These are phyloP conservation scores for Sporothrix mexicana DNA, from an alignment of 2,329 filamentous ascomycete species.

Conservation along the genomic window DNA sequence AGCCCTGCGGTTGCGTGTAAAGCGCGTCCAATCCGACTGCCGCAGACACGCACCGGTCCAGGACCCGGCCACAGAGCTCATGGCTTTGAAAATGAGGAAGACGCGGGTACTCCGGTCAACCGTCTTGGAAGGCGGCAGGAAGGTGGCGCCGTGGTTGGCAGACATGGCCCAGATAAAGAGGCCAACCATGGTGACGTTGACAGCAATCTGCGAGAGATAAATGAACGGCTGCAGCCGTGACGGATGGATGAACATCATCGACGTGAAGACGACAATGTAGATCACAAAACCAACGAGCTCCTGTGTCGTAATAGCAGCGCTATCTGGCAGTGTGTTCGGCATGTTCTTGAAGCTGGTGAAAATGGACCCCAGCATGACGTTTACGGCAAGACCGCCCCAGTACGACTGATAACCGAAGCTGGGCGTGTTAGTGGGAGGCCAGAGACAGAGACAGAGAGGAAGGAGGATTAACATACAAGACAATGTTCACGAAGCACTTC, in stretches of 20 bases:
- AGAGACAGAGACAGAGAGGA: no score
- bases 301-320: slow-evolving; percentile 45
- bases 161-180: slow-evolving; percentile 35
- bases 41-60: slow-evolving; percentile 32
- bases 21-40: slow-evolving; percentile 33
- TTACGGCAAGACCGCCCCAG: slow-evolving; percentile 33
- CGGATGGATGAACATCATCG: slow-evolving; percentile 31
- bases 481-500: slow-evolving; percentile 41
- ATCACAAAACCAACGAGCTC: slow-evolving; percentile 47
- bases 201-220: slow-evolving; percentile 1
- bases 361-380: slow-evolving; percentile 39
- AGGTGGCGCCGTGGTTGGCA: slow-evolving; percentile 31
- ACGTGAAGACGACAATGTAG: slow-evolving; percentile 44
- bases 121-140: neutral
- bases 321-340: slow-evolving; percentile 43
- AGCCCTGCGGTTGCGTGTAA: slow-evolving; percentile 24
- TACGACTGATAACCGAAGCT: slow-evolving; percentile 39
- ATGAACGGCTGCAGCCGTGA: slow-evolving; percentile 26
- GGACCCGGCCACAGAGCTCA: slow-evolving; percentile 27
- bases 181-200: slow-evolving; percentile 23
- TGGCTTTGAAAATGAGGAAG: slow-evolving; percentile 34
- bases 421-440: no score
- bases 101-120: neutral
- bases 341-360: slow-evolving; percentile 46
- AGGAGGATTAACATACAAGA: slow-evolving; percentile 31